Conservation (phyloP, 2,329 filamentous ascomycete species). For the Calonectria pteridis region DNA sequence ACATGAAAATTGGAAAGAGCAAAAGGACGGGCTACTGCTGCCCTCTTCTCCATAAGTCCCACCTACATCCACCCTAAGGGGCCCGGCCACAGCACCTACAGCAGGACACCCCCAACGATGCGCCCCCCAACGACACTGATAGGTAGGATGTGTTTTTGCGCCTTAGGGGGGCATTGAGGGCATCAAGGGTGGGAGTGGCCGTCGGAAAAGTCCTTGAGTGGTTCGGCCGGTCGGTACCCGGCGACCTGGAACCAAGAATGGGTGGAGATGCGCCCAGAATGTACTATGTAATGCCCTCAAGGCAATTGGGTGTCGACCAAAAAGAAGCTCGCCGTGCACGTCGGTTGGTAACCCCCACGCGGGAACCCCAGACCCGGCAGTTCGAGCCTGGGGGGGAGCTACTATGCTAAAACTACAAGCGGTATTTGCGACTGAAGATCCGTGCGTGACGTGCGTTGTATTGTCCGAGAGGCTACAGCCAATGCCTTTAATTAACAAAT, state of each 20-base stretch:
- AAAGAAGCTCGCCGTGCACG: background rate
- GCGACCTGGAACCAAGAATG: conserved; percentile 1
- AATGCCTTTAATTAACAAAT: background rate
- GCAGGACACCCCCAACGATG: conserved; percentile 1
- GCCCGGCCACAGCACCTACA: background rate
- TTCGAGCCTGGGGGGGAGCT: background rate
- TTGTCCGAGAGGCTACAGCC: background rate
- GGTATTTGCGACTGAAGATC: conserved; percentile 7
- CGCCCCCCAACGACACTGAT: background rate
- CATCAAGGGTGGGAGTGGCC: background rate
- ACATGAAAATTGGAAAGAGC: background rate
- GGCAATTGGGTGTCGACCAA: conserved; percentile 4
- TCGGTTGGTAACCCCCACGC: conserved; percentile 17
- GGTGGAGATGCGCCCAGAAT: conserved; percentile 3
- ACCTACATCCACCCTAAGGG: conserved; percentile 1
- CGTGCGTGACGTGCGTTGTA: conserved; percentile 1
- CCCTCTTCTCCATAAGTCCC: background rate
- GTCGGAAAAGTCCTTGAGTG: background rate
- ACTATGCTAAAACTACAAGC: background rate
- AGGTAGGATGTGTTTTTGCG: conserved; percentile 1
- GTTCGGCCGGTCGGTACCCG: background rate
- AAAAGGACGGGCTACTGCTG: background rate
- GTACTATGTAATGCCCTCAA: conserved; percentile 13
- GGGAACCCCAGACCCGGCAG: conserved; percentile 7
- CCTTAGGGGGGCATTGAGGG: background rate